Evolutionary conservation across 2,329 filamentous ascomycete genomes (phyloP).

Genomic region (Sporothrix humicola): DNA sequence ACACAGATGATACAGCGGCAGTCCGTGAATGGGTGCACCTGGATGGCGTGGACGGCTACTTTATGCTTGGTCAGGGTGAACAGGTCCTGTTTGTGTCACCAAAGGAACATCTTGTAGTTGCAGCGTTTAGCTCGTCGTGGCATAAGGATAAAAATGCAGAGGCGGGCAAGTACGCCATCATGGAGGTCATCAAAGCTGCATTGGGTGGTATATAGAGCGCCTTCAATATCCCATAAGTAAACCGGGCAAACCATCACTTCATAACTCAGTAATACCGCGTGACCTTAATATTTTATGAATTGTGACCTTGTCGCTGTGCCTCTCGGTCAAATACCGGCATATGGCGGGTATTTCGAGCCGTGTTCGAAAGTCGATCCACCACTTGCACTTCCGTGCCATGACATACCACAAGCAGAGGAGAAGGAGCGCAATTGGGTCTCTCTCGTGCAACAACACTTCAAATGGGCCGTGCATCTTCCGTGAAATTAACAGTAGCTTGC

Average conservation of each 20-base stretch:
- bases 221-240: too few species aligned
- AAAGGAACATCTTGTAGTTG: not conserved
- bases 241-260: too few species aligned
- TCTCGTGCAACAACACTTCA: conserved; percentile 7
- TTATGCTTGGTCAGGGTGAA: not conserved
- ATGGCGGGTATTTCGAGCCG: conserved; percentile 34
- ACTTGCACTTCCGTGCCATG: conserved; percentile 25
- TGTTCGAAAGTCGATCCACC: conserved; percentile 37
- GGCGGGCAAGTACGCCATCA: not conserved
- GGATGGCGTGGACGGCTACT: not conserved
- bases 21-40: not conserved
- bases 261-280: too few species aligned
- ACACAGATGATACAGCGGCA: not conserved
- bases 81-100: conserved; percentile 8
- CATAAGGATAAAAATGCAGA: not conserved
- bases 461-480: conserved; percentile 20
- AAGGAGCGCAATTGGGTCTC: conserved; percentile 34
- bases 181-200: not conserved
- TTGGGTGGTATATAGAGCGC: not conserved
- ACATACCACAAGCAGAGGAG: conserved; percentile 34
- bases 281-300: not conserved
- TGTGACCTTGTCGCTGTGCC: conserved; percentile 21
- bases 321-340: conserved; percentile 29
- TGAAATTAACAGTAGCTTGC: not conserved
- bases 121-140: conserved; percentile 13